Conservation (phyloP, 331 rosid species). For the Quercus lobata region DNA sequence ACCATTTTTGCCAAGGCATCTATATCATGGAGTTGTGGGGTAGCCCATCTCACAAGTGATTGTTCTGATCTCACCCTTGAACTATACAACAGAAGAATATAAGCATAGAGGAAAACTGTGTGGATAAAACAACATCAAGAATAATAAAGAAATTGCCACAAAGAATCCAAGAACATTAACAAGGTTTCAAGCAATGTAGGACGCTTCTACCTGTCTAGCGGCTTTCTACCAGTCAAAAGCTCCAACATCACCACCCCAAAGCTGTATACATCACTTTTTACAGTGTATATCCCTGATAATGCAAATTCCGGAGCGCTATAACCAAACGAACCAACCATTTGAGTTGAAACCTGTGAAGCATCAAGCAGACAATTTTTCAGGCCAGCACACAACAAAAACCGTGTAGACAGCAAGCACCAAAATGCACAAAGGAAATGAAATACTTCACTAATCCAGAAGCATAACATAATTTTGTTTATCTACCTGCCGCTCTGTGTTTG, state of each 20-base stretch:
- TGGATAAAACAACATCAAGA: neutral
- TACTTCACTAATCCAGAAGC: slow-evolving; percentile 14
- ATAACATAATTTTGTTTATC: neutral
- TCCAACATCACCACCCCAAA: slow-evolving; percentile 99
- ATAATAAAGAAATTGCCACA: neutral
- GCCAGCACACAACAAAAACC: neutral
- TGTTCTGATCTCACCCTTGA: slow-evolving; percentile 85
- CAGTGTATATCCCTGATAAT: slow-evolving; percentile 89
- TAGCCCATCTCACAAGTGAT: slow-evolving; percentile 98
- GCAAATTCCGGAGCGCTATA: slow-evolving; percentile 99
- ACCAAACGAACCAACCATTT: slow-evolving; percentile 96
- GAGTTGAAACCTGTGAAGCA: slow-evolving; percentile 78
- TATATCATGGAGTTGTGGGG: slow-evolving; percentile 98
- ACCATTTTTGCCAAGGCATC: slow-evolving; percentile 98
- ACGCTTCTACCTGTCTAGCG: slow-evolving; percentile 74
- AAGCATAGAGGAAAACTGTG: slow-evolving; percentile 13
- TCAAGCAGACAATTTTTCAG: slow-evolving; percentile 5
- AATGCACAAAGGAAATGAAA: slow-evolving; percentile 6
- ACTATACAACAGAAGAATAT: slow-evolving; percentile 34
- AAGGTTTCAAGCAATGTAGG: slow-evolving; percentile 3
- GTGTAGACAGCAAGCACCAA: neutral
- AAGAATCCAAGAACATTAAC: slow-evolving; percentile 12
- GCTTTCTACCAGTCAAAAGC: slow-evolving; percentile 94
- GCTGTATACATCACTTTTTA: slow-evolving; percentile 97
- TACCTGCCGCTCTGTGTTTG: slow-evolving; percentile 94